These are phyloP conservation scores for Peniophora sp. DNA, from an alignment of 1,284 basidiomycete genomes.

Conservation along the genomic window DNA sequence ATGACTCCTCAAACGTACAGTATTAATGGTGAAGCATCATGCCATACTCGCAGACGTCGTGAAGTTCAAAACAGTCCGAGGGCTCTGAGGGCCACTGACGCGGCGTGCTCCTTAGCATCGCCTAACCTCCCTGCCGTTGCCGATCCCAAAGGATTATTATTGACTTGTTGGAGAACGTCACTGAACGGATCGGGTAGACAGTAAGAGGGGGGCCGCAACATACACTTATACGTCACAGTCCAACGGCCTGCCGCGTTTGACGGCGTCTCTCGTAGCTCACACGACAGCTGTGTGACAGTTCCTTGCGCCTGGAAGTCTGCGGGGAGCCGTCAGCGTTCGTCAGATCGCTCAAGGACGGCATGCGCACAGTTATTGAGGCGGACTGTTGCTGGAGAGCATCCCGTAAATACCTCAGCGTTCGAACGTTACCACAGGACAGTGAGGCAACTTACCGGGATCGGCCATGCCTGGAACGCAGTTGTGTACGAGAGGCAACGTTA, in stretches of 20 bases:
- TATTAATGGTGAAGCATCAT: too few relatives aligned
- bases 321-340: neutral
- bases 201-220: neutral
- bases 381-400: constrained; percentile 2
- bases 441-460: too few relatives aligned
- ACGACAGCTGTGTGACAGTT: neutral
- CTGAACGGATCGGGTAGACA: neutral
- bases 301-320: constrained; percentile 8
- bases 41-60: too few relatives aligned
- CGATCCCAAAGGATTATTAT: neutral
- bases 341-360: neutral
- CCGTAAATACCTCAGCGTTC: neutral
- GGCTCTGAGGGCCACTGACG: neutral
- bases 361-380: constrained; percentile 13
- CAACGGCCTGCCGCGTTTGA: constrained; percentile 5
- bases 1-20: too few relatives aligned
- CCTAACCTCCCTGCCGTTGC: neutral
- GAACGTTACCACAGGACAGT: neutral
- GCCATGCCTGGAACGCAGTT: too few relatives aligned
- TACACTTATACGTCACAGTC: constrained; percentile 7
- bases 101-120: neutral
- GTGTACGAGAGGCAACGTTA: too few relatives aligned
- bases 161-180: neutral
- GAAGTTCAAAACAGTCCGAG: neutral
- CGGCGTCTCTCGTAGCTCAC: constrained; percentile 6